These are phyloP conservation scores for Ophiostoma angusticollis DNA, from an alignment of 2,329 filamentous ascomycete genomes.

Conservation along the genomic window DNA sequence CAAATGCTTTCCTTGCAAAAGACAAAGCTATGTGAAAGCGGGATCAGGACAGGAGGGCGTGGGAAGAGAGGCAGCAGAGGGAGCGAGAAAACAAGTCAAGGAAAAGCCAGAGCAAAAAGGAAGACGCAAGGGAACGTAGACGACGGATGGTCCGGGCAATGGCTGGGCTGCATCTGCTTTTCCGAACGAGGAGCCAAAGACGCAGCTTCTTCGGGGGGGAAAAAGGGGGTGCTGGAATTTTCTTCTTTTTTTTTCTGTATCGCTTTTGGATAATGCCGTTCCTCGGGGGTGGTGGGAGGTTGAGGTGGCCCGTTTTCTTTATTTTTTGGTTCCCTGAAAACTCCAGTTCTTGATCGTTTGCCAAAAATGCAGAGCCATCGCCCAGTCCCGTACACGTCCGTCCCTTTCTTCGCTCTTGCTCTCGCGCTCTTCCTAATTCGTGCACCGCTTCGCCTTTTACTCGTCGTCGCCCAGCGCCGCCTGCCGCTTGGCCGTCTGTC, in stretches of 20 bases:
- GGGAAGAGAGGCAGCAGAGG: background rate
- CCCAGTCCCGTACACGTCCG: slow-evolving; percentile 13
- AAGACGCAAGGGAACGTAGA: background rate
- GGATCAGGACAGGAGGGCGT: background rate
- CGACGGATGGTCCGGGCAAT: no score
- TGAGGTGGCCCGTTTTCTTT: background rate
- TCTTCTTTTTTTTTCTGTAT: slow-evolving; percentile 6
- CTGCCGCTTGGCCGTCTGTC: slow-evolving; percentile 79
- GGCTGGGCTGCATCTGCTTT: no score
- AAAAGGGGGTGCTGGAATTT: slow-evolving; percentile 1
- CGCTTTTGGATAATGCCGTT: no score
- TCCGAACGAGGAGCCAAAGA: no score
- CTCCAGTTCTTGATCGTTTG: slow-evolving; percentile 8
- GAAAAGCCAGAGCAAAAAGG: background rate
- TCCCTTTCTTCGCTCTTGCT: background rate
- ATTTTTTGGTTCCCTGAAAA: slow-evolving; percentile 9
- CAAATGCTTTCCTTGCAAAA: background rate
- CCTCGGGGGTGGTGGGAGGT: slow-evolving; percentile 1
- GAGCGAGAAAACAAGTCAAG: background rate
- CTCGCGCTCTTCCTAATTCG: background rate
- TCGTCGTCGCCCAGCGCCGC: slow-evolving; percentile 64
- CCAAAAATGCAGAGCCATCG: slow-evolving; percentile 5
- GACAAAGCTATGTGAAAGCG: background rate
- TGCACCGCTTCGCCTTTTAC: slow-evolving; percentile 30
- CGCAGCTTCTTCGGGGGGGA: no score